Percentiles rank a stretch among this genome's conserved stretches.
These are phyloP conservation scores for Aureobasidium sp. DNA, from an alignment of 2,329 filamentous ascomycete genomes.

Conservation along the genomic window DNA sequence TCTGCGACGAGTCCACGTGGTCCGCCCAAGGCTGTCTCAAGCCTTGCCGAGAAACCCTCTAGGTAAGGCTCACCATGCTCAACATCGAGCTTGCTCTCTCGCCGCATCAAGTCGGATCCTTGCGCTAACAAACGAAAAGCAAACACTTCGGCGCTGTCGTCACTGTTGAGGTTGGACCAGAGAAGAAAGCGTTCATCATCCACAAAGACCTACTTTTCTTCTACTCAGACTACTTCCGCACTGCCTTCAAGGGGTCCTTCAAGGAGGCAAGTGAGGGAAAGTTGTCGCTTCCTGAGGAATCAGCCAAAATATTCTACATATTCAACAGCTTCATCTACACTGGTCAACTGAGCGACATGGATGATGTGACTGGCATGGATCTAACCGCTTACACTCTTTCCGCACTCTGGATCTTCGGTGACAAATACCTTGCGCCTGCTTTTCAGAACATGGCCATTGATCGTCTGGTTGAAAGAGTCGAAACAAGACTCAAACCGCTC, in stretches of 20 bases:
- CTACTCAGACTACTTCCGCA: not conserved
- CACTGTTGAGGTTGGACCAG: not conserved
- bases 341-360: too few species aligned
- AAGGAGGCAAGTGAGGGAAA: not conserved
- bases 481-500: too few species aligned
- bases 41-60: not conserved
- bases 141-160: not conserved
- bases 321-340: not conserved
- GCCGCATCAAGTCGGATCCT: too few species aligned
- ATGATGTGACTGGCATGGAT: too few species aligned
- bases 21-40: not conserved
- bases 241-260: not conserved
- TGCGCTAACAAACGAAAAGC: not conserved
- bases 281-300: not conserved
- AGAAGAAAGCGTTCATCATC: not conserved
- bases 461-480: not conserved
- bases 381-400: not conserved
- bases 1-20: not conserved
- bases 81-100: too few species aligned
- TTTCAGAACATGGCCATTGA: not conserved
- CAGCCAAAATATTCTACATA: not conserved
- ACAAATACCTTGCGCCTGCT: not conserved
- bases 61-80: not conserved
- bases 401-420: not conserved
- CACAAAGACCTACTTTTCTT: not conserved